Conservation (phyloP, 352 stramenopile genomes). For the Saprolegnia parasitica region DNA sequence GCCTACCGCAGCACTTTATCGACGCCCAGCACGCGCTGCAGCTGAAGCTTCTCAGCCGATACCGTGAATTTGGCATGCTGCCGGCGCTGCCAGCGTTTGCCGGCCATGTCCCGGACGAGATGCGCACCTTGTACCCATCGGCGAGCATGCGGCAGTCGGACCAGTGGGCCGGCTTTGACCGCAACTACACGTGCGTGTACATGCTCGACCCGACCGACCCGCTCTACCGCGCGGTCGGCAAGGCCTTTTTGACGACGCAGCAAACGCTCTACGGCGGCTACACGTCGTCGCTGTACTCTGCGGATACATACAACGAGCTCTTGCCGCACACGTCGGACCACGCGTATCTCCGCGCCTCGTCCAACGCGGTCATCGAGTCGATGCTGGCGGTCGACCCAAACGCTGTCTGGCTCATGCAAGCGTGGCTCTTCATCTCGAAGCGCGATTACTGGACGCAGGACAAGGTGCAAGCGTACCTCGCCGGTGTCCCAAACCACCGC, state of each 20-base stretch:
- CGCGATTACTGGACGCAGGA: conserved; percentile 71
- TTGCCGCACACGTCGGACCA: conserved; percentile 61
- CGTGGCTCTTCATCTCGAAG: conserved; percentile 59
- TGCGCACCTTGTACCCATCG: conserved; percentile 61
- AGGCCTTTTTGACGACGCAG: conserved; percentile 68
- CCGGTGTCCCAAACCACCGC: conserved; percentile 48
- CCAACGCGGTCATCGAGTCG: conserved; percentile 62
- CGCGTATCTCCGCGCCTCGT: conserved; percentile 43
- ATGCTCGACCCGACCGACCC: conserved; percentile 77
- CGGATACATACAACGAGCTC: conserved; percentile 84
- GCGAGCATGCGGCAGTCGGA: conserved; percentile 76
- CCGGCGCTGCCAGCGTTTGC: conserved; percentile 84
- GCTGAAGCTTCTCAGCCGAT: conserved; percentile 67
- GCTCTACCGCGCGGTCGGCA: conserved; percentile 76
- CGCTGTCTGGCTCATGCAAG: conserved; percentile 81
- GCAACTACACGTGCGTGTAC: conserved; percentile 78
- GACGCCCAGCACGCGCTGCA: conserved; percentile 75
- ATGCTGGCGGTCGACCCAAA: conserved; percentile 64
- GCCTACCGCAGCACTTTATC: conserved; percentile 78
- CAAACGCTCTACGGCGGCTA: conserved; percentile 56
- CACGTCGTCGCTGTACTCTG: conserved; percentile 73
- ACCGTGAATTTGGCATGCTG: conserved; percentile 87
- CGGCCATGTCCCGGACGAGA: conserved; percentile 80
- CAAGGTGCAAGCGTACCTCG: conserved; percentile 44
- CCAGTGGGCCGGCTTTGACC: conserved; percentile 70